Evolutionary conservation across 768 basidiomycete species (phyloP).

Genomic region (Suillus decipiens): DNA sequence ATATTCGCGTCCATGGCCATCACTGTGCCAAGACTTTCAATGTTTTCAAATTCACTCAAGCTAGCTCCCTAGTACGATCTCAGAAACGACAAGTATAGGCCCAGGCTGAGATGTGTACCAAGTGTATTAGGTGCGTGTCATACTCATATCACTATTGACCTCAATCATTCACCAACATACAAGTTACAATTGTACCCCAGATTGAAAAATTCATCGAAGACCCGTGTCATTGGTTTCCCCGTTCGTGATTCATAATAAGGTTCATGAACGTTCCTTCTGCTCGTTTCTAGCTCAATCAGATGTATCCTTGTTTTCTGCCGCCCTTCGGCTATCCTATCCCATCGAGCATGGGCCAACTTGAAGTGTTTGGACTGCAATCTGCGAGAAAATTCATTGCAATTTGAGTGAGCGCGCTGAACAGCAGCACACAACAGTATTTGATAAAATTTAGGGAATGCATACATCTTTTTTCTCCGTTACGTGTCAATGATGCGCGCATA

Average conservation of each 20-base stretch:
- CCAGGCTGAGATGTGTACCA: no score
- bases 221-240: not conserved
- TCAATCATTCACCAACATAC: not conserved
- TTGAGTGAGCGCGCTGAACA: slow-evolving; percentile 2
- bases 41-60: no score
- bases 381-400: not conserved
- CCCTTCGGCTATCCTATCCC: not conserved
- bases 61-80: not conserved
- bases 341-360: not conserved
- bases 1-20: no score
- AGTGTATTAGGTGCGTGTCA: not conserved
- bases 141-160: not conserved
- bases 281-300: not conserved
- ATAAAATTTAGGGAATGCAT: not conserved
- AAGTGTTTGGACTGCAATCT: not conserved
- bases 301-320: not conserved
- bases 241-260: not conserved
- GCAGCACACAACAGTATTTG: not conserved
- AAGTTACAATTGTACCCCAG: not conserved
- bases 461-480: not conserved
- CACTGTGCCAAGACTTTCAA: no score
- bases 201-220: not conserved
- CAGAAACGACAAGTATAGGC: no score
- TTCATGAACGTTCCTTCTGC: not conserved
- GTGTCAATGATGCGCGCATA: not conserved